phyloP scores from a whole-genome alignment of 2,329 filamentous ascomycete species.

The Cordyceps fumosorosea region DNA sequence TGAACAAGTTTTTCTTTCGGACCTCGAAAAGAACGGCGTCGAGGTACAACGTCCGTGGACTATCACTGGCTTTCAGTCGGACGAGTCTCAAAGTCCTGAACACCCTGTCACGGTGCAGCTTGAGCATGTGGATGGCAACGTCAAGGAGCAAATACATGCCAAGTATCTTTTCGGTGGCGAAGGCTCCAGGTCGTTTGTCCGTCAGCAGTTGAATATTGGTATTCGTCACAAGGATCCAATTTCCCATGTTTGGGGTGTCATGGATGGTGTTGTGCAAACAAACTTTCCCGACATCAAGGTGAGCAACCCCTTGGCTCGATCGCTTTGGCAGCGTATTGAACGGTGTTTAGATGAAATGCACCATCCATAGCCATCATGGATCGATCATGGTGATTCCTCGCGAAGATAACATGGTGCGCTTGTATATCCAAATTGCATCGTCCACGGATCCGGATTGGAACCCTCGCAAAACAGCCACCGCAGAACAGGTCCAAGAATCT shows the following conservation, averaged over 20 bases:
- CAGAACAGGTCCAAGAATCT: slow-evolving; percentile 55
- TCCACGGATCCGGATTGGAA: slow-evolving; percentile 56
- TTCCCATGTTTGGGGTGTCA: slow-evolving; percentile 68
- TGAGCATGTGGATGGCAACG: slow-evolving; percentile 67
- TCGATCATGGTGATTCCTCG: slow-evolving; percentile 77
- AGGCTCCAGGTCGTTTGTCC: slow-evolving; percentile 60
- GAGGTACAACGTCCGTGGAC: slow-evolving; percentile 59
- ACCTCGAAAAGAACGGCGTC: slow-evolving; percentile 56
- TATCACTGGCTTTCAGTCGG: slow-evolving; percentile 53
- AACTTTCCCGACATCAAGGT: slow-evolving; percentile 74
- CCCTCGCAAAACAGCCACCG: slow-evolving; percentile 56
- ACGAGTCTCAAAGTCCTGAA: slow-evolving; percentile 47
- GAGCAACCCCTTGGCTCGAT: slow-evolving; percentile 12
- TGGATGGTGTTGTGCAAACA: slow-evolving; percentile 66
- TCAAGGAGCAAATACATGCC: slow-evolving; percentile 58
- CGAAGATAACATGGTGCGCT: slow-evolving; percentile 60
- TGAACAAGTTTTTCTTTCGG: slow-evolving; percentile 61
- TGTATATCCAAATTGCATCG: slow-evolving; percentile 62
- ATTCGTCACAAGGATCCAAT: slow-evolving; percentile 66
- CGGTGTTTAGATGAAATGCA: slow-evolving; percentile 57
- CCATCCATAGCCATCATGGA: slow-evolving; percentile 66
- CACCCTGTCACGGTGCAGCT: slow-evolving; percentile 79
- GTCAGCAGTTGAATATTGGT: slow-evolving; percentile 59
- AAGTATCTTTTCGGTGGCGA: slow-evolving; percentile 70
- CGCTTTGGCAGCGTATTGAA: background rate